Base-by-base conservation (phyloP, 768 basidiomycete genomes). In the Agrocybe pediades region DNA sequence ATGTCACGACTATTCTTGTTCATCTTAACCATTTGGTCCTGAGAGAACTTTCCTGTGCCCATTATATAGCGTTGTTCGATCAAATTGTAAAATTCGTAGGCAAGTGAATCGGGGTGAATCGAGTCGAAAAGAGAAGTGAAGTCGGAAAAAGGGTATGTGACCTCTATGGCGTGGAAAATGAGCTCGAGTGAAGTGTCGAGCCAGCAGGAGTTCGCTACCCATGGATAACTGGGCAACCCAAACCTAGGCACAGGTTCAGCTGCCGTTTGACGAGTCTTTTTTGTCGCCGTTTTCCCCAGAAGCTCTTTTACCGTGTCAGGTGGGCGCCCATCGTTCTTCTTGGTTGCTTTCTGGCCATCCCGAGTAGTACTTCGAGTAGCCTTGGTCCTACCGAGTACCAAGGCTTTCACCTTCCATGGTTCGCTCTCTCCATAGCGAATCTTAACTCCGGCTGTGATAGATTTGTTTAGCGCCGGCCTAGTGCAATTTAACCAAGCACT, bases 321-420 rank as follows among this genome's bases (percentile, higher is more conserved):
- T 13, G 60, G 58, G 8, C 60, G 59, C 0, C 67, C 68, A 57
- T 69, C 66, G 49, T 69, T 69, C 3, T 45, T 44, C 25, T 66
- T 64, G n/a, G n/a, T n/a, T 1, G 49, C 27, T 21, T 51, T 58
- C 8, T 41, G 26, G 0, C 42, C 49, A 1, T 25, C 46, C 13
- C 51, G 45, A 1, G 20, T n/a, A 8, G 25, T 36, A 13, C 54
- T 39, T 1, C 49, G 53, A 2, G 49, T 29, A 1, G 57, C 59
- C 15, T 65, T 63, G 1, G 62, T 63, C 6, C 42, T 46, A 11
- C 62, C 62, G 24, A 55, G 44, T 9, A 50, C 50, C 3, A 29
- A 15, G 2, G 45, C 49, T 0, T 41, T 24, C 1, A 29, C 46
- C 24, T 62, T 60, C 59, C 61, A 62, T 0, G 16, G 46, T 20